These are phyloP conservation scores for Leavenworthia alabamica DNA, from an alignment of 345 rosid species.

Conservation along the genomic window DNA sequence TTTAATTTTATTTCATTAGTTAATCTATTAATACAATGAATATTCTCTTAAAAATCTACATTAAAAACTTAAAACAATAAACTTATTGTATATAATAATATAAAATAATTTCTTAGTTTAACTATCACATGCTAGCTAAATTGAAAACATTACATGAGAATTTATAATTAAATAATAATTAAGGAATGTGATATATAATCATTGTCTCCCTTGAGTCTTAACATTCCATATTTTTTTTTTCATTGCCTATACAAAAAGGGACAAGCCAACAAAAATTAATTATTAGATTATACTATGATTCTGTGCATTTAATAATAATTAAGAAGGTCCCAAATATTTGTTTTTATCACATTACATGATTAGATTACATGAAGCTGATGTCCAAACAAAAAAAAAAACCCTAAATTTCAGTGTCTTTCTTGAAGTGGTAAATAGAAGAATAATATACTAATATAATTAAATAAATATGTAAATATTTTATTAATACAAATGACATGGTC, in stretches of 20 bases:
- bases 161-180: background rate
- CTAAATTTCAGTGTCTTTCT: slow-evolving; percentile 56
- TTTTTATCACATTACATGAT: slow-evolving; percentile 16
- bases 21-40: too few species aligned
- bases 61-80: too few species aligned
- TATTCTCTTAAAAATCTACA: too few species aligned
- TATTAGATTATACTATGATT: background rate
- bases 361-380: slow-evolving; percentile 8
- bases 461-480: background rate
- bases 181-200: background rate
- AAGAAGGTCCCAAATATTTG: slow-evolving; percentile 20
- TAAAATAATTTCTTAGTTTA: background rate
- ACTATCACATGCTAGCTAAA: background rate
- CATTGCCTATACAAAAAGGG: background rate
- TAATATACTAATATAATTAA: slow-evolving; percentile 2
- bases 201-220: background rate
- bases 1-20: too few species aligned
- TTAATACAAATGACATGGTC: slow-evolving; percentile 18
- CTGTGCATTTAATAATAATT: background rate
- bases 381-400: slow-evolving; percentile 30
- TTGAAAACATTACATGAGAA: background rate
- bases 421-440: slow-evolving; percentile 45
- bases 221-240: background rate
- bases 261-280: slow-evolving; percentile 2
- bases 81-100: background rate